Percentiles rank a stretch among this genome's conserved stretches.
These are phyloP conservation scores for Daedaleopsis sinensis DNA, from an alignment of 768 basidiomycete species.

Conservation along the genomic window DNA sequence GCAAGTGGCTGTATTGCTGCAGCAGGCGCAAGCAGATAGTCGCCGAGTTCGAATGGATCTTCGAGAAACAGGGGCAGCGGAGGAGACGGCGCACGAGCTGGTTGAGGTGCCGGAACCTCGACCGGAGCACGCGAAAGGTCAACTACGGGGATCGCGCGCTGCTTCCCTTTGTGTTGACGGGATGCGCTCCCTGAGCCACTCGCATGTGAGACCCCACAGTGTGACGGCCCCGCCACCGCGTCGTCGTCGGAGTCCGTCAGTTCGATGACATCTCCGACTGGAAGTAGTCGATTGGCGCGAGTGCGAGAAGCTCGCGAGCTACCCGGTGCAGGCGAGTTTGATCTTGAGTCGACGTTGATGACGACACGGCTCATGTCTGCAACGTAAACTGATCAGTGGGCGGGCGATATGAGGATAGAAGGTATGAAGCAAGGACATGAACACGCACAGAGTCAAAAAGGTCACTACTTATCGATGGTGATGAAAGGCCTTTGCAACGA, in stretches of 20 bases:
- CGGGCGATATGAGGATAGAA: background rate
- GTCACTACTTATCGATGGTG: background rate
- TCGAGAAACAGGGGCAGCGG: constrained; percentile 3
- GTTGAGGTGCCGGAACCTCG: background rate
- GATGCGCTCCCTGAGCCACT: background rate
- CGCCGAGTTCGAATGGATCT: background rate
- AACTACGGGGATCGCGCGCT: constrained; percentile 1
- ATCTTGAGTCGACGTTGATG: constrained; percentile 11
- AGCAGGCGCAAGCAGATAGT: background rate
- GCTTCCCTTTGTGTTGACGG: constrained; percentile 8
- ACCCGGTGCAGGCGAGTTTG: constrained; percentile 1
- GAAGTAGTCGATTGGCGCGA: background rate
- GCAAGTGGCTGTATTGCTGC: background rate
- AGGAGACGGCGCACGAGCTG: background rate
- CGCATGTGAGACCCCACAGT: background rate
- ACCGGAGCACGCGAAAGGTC: constrained; percentile 11
- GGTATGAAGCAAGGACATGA: background rate
- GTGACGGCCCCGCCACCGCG: constrained; percentile 1
- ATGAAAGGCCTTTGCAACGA: too few relatives aligned
- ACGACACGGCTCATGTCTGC: constrained; percentile 5
- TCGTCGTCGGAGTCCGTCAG: constrained; percentile 55
- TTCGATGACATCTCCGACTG: constrained; percentile 45
- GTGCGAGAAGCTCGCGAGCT: constrained; percentile 1
- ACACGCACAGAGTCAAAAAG: background rate
- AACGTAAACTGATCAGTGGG: background rate